A percentile compares a stretch with the other conserved stretches of the same genome.
phyloP scores from a whole-genome alignment of 2,329 filamentous ascomycete genomes.

The Pseudocercospora cruenta region DNA sequence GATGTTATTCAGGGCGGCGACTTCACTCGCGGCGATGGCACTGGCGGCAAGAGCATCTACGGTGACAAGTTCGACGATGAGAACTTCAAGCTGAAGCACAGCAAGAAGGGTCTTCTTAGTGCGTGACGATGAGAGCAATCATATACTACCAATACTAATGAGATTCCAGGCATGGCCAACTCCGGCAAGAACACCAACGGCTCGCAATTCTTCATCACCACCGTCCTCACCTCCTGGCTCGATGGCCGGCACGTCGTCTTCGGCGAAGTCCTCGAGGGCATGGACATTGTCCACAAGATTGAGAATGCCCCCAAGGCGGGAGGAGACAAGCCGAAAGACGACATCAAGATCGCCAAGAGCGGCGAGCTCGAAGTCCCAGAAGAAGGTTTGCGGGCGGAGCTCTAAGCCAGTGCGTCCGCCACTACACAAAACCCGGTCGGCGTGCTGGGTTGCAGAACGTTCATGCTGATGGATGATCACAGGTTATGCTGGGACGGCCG shows the following conservation, averaged over 20 bases:
- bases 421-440: conserved; percentile 11
- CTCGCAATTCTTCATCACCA: conserved; percentile 91
- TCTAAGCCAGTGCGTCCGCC: conserved; percentile 60
- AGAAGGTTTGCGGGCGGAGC: conserved; percentile 93
- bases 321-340: conserved; percentile 67
- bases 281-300: conserved; percentile 78
- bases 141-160: background rate
- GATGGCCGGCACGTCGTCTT: conserved; percentile 86
- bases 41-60: conserved; percentile 87
- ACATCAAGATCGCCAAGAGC: conserved; percentile 79
- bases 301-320: conserved; percentile 68
- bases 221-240: conserved; percentile 78
- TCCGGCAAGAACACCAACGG: conserved; percentile 84
- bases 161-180: conserved; percentile 73
- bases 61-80: conserved; percentile 82
- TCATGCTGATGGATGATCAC: conserved; percentile 26
- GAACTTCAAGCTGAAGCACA: conserved; percentile 95
- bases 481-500: conserved; percentile 51
- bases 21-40: conserved; percentile 81
- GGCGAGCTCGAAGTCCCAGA: conserved; percentile 80
- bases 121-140: conserved; percentile 36
- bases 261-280: conserved; percentile 84
- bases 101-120: conserved; percentile 78
- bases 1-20: conserved; percentile 69
- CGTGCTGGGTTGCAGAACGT: conserved; percentile 13